Percentiles rank a stretch among this genome's conserved stretches.
Evolutionary conservation across 192 early-diverging fungal genomes (phyloP).

Genomic region (Podochytrium sp.): DNA sequence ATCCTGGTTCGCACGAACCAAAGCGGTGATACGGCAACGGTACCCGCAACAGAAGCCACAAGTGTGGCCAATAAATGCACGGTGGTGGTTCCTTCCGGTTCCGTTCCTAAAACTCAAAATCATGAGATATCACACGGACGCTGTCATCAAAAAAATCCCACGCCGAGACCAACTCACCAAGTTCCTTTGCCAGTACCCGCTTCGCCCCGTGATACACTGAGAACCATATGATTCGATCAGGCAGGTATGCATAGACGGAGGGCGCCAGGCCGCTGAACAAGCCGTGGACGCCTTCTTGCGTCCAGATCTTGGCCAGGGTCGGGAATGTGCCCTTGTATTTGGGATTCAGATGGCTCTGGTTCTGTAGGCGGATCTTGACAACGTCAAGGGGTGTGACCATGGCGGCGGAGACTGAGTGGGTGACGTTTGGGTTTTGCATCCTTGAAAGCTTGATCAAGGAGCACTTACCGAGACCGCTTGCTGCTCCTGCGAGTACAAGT

Average conservation of each 20-base stretch:
- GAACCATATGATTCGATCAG: constrained; percentile 93
- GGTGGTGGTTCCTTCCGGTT: constrained; percentile 8
- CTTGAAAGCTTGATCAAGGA: not conserved
- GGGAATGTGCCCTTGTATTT: constrained; percentile 67
- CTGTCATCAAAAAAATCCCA: no score
- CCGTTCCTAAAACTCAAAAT: constrained; percentile 14
- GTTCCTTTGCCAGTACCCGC: constrained; percentile 27
- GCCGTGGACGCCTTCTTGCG: constrained; percentile 84
- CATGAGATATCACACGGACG: no score
- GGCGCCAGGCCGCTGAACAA: constrained; percentile 88
- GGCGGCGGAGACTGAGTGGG: constrained; percentile 77
- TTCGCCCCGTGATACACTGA: constrained; percentile 85
- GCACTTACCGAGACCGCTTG: constrained; percentile 55
- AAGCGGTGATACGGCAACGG: constrained; percentile 78
- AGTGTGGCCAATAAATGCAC: constrained; percentile 23
- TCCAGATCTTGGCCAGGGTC: constrained; percentile 73
- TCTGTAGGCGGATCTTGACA: constrained; percentile 92
- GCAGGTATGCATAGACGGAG: constrained; percentile 87
- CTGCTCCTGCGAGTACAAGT: constrained; percentile 74
- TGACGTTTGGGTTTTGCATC: constrained; percentile 1
- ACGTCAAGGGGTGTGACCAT: constrained; percentile 93
- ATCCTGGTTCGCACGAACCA: constrained; percentile 91
- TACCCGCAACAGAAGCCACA: constrained; percentile 31
- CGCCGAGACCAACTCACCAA: constrained; percentile 22
- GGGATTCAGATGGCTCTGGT: constrained; percentile 57